A percentile compares a stretch with the other conserved stretches of the same genome.
Conservation (phyloP, 495 filamentous ascomycete genomes). For the Clohesyomyces aquaticus region DNA sequence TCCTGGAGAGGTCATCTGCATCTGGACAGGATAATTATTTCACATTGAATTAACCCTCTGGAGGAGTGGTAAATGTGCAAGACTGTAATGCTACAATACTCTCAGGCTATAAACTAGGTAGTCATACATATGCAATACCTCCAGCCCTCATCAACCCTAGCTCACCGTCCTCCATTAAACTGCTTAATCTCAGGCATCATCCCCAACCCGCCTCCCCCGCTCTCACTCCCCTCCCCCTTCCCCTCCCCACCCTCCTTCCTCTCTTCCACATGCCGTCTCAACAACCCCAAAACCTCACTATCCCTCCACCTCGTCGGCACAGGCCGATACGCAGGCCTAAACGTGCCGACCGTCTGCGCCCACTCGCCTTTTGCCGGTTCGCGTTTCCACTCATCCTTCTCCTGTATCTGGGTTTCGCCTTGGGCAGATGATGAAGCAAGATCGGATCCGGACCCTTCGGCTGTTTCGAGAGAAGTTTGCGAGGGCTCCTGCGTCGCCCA, state of each 20-base stretch:
- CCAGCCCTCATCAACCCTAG: too few relatives aligned
- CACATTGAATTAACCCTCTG: too few relatives aligned
- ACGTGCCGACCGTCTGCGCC: slow-evolving; percentile 93
- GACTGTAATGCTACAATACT: too few relatives aligned
- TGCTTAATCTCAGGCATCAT: slow-evolving; percentile 50
- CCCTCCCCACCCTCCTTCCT: slow-evolving; percentile 43
- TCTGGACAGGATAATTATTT: too few relatives aligned
- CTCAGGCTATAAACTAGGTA: too few relatives aligned
- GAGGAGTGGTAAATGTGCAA: too few relatives aligned
- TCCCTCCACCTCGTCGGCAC: slow-evolving; percentile 83
- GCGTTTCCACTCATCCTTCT: slow-evolving; percentile 44
- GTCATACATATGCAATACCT: too few relatives aligned
- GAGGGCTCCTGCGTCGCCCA: slow-evolving; percentile 93
- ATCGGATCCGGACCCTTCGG: slow-evolving; percentile 45
- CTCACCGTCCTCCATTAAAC: too few relatives aligned
- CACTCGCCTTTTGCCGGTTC: slow-evolving; percentile 69
- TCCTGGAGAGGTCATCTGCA: too few relatives aligned
- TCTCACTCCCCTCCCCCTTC: slow-evolving; percentile 32
- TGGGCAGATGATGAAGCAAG: too few relatives aligned
- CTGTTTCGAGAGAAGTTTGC: slow-evolving; percentile 49
- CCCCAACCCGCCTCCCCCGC: slow-evolving; percentile 45
- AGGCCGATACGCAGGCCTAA: slow-evolving; percentile 90
- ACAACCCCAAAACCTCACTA: slow-evolving; percentile 73
- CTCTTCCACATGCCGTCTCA: slow-evolving; percentile 76
- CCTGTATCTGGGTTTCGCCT: slow-evolving; percentile 46